Conservation (phyloP, 2,329 filamentous ascomycete genomes). For the Hypoxylon sp. region DNA sequence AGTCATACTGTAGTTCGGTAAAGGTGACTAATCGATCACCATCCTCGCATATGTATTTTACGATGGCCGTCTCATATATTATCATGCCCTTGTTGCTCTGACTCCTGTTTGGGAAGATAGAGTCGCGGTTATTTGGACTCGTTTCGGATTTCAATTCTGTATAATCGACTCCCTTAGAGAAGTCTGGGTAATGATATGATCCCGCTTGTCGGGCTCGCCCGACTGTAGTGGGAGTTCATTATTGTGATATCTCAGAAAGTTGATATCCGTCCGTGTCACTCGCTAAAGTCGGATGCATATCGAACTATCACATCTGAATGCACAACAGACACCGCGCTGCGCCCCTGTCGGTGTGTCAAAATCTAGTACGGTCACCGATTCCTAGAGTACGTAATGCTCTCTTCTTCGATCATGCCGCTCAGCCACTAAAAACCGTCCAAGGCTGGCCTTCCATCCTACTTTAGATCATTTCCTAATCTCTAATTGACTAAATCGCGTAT, state of each 20-base stretch:
- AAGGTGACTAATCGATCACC: background rate
- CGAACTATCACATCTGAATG: background rate
- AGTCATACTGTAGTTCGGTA: background rate
- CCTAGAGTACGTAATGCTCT: background rate
- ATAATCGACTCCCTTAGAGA: background rate
- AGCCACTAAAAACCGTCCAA: background rate
- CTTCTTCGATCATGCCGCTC: background rate
- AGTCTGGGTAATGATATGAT: background rate
- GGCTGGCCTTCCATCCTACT: conserved; percentile 4
- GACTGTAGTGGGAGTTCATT: background rate
- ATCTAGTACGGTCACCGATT: background rate
- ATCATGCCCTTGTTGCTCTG: background rate
- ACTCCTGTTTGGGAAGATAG: background rate
- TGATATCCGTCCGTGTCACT: conserved; percentile 11
- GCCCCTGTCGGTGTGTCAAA: background rate
- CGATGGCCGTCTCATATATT: background rate
- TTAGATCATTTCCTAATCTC: background rate
- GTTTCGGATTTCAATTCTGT: background rate
- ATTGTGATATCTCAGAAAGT: conserved; percentile 19
- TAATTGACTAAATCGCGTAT: background rate
- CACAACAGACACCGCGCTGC: background rate
- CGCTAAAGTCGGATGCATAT: conserved; percentile 4
- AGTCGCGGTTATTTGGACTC: background rate
- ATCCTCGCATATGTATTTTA: background rate
- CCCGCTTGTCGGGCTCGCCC: background rate